Conservation (phyloP, 1,139 yeast species). For the Taphrina communis region DNA sequence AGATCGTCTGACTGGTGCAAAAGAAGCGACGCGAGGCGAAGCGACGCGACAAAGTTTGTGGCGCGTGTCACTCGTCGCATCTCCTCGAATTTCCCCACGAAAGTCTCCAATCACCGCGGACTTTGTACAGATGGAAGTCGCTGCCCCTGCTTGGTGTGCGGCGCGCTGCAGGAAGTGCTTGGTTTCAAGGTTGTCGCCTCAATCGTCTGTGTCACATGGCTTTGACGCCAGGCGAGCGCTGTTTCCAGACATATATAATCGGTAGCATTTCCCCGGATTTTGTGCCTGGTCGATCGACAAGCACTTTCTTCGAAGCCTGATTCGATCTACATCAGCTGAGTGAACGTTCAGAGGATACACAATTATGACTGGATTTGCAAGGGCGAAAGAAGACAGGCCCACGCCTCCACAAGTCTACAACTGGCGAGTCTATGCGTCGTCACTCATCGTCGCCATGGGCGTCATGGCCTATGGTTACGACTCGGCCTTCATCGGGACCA, state of each 20-base stretch:
- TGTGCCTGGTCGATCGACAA: background rate
- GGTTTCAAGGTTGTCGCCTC: background rate
- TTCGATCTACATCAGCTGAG: too few relatives aligned
- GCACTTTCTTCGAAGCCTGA: background rate
- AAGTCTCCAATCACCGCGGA: background rate
- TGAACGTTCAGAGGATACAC: background rate
- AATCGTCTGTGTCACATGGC: background rate
- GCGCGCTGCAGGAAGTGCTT: too few relatives aligned
- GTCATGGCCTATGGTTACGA: constrained; percentile 6
- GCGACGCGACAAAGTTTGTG: constrained; percentile 7
- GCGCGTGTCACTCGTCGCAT: background rate
- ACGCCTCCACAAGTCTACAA: constrained; percentile 6
- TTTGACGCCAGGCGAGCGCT: background rate
- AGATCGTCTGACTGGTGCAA: too few relatives aligned
- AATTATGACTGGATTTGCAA: background rate
- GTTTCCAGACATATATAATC: background rate
- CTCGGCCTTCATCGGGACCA: constrained; percentile 4
- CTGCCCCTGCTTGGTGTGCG: too few relatives aligned
- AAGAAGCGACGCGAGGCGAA: constrained; percentile 9
- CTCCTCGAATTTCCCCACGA: constrained; percentile 1
- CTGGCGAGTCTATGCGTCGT: constrained; percentile 2
- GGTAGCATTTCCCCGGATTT: background rate
- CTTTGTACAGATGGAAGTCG: background rate
- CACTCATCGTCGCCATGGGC: constrained; percentile 4
- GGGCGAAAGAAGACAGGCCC: constrained; percentile 3